Base-by-base conservation (phyloP, 352 stramenopile genomes). In the Pythium utonaiense region DNA sequence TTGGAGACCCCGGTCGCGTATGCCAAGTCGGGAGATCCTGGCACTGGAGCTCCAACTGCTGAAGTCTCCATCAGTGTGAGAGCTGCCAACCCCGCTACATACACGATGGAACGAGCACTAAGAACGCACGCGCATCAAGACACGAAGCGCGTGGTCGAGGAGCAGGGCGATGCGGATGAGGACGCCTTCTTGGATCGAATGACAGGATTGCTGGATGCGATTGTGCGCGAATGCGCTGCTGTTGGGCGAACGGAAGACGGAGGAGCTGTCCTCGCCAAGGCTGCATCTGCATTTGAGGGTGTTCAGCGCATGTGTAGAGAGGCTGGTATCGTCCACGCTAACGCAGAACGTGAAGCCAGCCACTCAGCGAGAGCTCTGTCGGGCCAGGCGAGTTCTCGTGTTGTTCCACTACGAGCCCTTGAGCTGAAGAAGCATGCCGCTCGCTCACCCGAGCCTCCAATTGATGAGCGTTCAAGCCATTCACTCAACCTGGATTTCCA, bases 121-220 rank as follows among this genome's bases (percentile, higher is more conserved):
- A 47, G 40, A 21, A 47, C 28, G 19, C 47, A 66, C 24, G 51
- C 30, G n/a, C 25, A 49, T 33, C 40, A 50, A 36, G 59, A 60
- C 5, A 13, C 19, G 44, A 57, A 60, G 33, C 22, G 40, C 50
- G 12, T 17, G n/a, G n/a, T 41, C 7, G 47, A 34, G 8, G 13
- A 22, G 6, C 22, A 27, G 13, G 57, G 6, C 19, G 57, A 40
- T 3, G 27, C 21, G 3, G 62, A 66, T 10, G 40, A 70, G 13
- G 63, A 70, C 52, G 51, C 38, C 21, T 70, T 66, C 45, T 30
- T 70, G 19, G 63, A 70, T 22, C 51, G 63, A 7, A 54, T 70
- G 57, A 56, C 34, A 1, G 44, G 48, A 1, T 31, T 66, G 13
- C 57, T 70, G 3, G 42, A 58, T 17, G 44, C 45, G 34, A 61